phyloP scores from a whole-genome alignment of 768 basidiomycete genomes.

The Boletellus sp. region DNA sequence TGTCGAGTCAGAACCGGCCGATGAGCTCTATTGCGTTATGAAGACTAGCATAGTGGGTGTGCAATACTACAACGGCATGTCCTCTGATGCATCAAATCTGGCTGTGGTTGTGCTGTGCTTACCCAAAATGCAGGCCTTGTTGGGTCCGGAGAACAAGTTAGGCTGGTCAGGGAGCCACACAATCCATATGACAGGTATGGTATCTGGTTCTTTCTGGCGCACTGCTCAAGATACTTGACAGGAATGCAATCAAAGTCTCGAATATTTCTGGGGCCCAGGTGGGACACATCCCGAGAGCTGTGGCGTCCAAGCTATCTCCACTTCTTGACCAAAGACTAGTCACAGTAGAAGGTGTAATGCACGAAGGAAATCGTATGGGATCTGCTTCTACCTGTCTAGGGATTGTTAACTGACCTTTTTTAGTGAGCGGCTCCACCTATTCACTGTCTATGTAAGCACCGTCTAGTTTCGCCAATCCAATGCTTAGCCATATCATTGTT shows the following conservation, averaged over 20 bases:
- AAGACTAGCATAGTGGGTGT: conserved; percentile 72
- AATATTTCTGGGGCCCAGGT: conserved; percentile 76
- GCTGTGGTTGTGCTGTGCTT: background rate
- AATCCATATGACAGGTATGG: conserved; percentile 66
- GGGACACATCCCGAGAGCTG: conserved; percentile 68
- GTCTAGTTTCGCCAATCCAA: background rate
- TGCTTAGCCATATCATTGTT: background rate
- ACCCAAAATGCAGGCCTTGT: conserved; percentile 58
- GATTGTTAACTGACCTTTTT: conserved; percentile 1
- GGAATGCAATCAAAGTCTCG: conserved; percentile 77
- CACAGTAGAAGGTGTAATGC: conserved; percentile 65
- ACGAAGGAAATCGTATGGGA: conserved; percentile 61
- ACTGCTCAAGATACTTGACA: conserved; percentile 20
- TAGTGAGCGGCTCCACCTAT: conserved; percentile 48
- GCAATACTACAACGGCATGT: conserved; percentile 72
- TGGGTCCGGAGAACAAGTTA: conserved; percentile 73
- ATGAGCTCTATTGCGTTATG: conserved; percentile 66
- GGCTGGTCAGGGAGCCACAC: conserved; percentile 58
- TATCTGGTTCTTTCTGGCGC: background rate
- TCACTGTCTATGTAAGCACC: conserved; percentile 57
- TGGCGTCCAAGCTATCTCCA: conserved; percentile 60
- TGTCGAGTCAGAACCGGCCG: conserved; percentile 45
- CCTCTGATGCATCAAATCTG: background rate
- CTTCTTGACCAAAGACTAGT: conserved; percentile 62
- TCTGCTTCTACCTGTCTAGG: background rate